Conservation (phyloP, 2,329 filamentous ascomycete species). For the Cercospora zeae-maydis region DNA sequence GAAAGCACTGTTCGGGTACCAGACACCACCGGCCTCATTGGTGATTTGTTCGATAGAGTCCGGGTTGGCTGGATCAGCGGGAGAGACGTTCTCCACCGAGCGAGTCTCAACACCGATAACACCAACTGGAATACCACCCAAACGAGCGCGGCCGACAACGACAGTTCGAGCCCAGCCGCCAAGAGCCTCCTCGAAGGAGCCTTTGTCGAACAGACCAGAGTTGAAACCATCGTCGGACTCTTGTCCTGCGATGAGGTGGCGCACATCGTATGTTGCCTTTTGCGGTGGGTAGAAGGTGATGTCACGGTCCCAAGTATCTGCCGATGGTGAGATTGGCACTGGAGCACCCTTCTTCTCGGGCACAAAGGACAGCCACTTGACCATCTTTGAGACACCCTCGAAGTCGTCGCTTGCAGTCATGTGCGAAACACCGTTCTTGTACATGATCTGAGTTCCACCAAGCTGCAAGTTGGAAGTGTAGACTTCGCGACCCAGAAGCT, state of each 20-base stretch:
- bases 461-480: slow-evolving; percentile 99
- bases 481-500: slow-evolving; percentile 93
- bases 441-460: slow-evolving; percentile 99
- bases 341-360: slow-evolving; percentile 92
- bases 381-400: slow-evolving; percentile 94
- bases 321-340: slow-evolving; percentile 82
- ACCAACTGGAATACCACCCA: slow-evolving; percentile 96
- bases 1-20: slow-evolving; percentile 99
- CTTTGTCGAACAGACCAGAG: slow-evolving; percentile 90
- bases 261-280: slow-evolving; percentile 85
- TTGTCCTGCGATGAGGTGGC: slow-evolving; percentile 88
- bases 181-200: slow-evolving; percentile 93
- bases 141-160: slow-evolving; percentile 90
- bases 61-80: slow-evolving; percentile 94
- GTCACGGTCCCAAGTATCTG: slow-evolving; percentile 90
- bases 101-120: slow-evolving; percentile 96
- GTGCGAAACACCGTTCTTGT: slow-evolving; percentile 98
- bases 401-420: slow-evolving; percentile 98
- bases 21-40: slow-evolving; percentile 95
- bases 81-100: slow-evolving; percentile 92
- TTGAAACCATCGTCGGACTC: slow-evolving; percentile 82
- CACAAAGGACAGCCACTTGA: slow-evolving; percentile 96
- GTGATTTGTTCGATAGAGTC: slow-evolving; percentile 95
- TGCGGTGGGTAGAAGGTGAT: slow-evolving; percentile 74
- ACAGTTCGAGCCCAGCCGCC: slow-evolving; percentile 97